phyloP scores from a whole-genome alignment of 1,139 yeast species.

The Zygosaccharomyces pseudobailii region DNA sequence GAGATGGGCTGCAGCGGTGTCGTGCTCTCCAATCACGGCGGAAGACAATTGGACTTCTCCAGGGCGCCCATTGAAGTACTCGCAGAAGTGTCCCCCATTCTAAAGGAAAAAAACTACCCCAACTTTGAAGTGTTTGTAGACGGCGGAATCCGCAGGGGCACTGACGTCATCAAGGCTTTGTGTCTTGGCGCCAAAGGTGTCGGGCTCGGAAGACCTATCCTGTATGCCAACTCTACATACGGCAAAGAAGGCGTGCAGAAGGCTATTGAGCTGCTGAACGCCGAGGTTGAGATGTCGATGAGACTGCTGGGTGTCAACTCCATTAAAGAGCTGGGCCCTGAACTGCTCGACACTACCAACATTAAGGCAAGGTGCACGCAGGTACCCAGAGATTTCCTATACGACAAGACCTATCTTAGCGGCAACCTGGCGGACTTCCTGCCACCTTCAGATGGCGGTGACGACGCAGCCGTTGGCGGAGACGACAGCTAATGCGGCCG shows the following conservation, averaged over 20 bases:
- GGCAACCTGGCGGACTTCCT: constrained; percentile 16
- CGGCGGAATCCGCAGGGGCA: constrained; percentile 57
- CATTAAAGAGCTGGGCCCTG: constrained; percentile 57
- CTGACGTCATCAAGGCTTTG: constrained; percentile 62
- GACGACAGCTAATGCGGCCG: too few species aligned
- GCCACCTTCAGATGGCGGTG: background rate
- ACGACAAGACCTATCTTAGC: constrained; percentile 42
- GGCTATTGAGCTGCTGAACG: constrained; percentile 73
- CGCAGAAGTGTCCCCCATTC: constrained; percentile 56
- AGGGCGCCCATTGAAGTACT: constrained; percentile 65
- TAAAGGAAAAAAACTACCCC: constrained; percentile 50
- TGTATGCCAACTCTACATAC: constrained; percentile 66
- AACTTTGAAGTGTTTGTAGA: constrained; percentile 46
- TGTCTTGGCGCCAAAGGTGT: constrained; percentile 75
- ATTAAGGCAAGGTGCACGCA: constrained; percentile 39
- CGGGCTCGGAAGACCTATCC: constrained; percentile 68
- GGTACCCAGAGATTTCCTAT: constrained; percentile 46
- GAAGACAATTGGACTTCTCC: constrained; percentile 65
- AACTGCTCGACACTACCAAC: constrained; percentile 45
- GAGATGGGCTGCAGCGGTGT: constrained; percentile 71
- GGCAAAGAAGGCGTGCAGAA: constrained; percentile 75
- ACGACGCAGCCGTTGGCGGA: too few species aligned
- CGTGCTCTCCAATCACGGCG: constrained; percentile 72
- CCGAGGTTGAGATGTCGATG: constrained; percentile 85
- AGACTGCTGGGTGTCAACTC: constrained; percentile 72